A percentile compares a stretch with the other conserved stretches of the same genome.
phyloP scores from a whole-genome alignment of 2,329 filamentous ascomycete genomes.

The Fonsecaea monophora region DNA sequence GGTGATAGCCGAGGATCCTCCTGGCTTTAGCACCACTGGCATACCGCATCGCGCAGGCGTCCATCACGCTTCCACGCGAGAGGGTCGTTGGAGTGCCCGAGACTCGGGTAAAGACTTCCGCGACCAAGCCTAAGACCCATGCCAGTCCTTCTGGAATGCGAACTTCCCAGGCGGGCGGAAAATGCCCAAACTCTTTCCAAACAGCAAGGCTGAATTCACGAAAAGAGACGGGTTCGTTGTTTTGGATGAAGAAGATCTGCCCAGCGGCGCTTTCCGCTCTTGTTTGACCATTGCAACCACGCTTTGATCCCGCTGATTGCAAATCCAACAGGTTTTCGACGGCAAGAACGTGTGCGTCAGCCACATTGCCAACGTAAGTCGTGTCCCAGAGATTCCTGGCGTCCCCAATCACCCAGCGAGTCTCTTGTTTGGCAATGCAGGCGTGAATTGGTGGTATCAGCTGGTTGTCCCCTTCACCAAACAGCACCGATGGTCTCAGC shows the following conservation, averaged over 20 bases:
- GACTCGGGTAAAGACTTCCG: conserved; percentile 57
- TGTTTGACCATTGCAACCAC: conserved; percentile 9
- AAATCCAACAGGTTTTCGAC: conserved; percentile 51
- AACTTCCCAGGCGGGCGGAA: conserved; percentile 56
- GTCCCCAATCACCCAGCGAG: conserved; percentile 51
- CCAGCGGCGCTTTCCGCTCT: conserved; percentile 45
- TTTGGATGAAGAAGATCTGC: conserved; percentile 56
- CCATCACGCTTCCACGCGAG: conserved; percentile 61
- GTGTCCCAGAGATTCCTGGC: conserved; percentile 54
- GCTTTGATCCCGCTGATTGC: conserved; percentile 39
- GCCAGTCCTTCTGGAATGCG: conserved; percentile 58
- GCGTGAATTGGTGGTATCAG: conserved; percentile 52
- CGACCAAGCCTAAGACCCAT: conserved; percentile 54
- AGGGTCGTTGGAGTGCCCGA: conserved; percentile 55
- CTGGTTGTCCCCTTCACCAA: conserved; percentile 52
- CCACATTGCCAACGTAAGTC: conserved; percentile 53
- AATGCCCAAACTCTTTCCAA: conserved; percentile 59
- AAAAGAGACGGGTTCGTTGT: conserved; percentile 55
- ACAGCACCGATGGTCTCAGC: conserved; percentile 53
- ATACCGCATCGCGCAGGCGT: conserved; percentile 62
- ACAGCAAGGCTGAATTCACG: conserved; percentile 53
- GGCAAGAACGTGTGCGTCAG: conserved; percentile 55
- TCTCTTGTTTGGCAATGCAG: conserved; percentile 53
- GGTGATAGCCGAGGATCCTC: conserved; percentile 60
- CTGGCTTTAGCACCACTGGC: conserved; percentile 60